Conservation (phyloP, 768 basidiomycete species). For the Boletus reticuloceps region DNA sequence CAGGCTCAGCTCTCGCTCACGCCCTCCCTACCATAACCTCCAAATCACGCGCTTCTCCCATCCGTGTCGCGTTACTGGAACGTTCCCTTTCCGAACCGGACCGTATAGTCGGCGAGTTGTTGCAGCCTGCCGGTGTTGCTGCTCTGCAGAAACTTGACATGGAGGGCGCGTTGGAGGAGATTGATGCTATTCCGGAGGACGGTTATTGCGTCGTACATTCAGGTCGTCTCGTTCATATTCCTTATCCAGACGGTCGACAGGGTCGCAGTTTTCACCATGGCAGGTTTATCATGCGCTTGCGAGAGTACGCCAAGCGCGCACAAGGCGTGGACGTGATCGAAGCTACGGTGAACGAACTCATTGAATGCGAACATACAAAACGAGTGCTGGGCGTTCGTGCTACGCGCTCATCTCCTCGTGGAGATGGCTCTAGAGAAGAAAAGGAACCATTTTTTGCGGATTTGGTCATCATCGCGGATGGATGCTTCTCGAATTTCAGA, state of each 20-base stretch:
- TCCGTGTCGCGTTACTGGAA: slow-evolving; percentile 83
- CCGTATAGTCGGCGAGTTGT: slow-evolving; percentile 94
- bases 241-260: slow-evolving; percentile 71
- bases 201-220: slow-evolving; percentile 79
- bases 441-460: slow-evolving; percentile 66
- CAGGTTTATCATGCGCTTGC: slow-evolving; percentile 75
- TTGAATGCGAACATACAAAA: slow-evolving; percentile 51
- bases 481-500: slow-evolving; percentile 94
- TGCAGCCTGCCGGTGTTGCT: slow-evolving; percentile 89
- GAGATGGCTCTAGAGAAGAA: slow-evolving; percentile 32
- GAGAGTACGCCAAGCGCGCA: slow-evolving; percentile 60
- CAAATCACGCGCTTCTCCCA: slow-evolving; percentile 45
- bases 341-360: slow-evolving; percentile 75
- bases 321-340: slow-evolving; percentile 77
- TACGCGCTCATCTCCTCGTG: slow-evolving; percentile 38
- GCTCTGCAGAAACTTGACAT: slow-evolving; percentile 79
- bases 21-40: slow-evolving; percentile 63
- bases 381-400: slow-evolving; percentile 68
- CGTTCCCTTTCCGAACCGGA: slow-evolving; percentile 91
- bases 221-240: slow-evolving; percentile 77
- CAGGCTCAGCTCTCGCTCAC: slow-evolving; percentile 84
- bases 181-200: slow-evolving; percentile 77
- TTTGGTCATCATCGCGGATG: slow-evolving; percentile 88
- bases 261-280: slow-evolving; percentile 96
- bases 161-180: slow-evolving; percentile 72